phyloP scores from a whole-genome alignment of 257 asterid genomes.

The Ligustrum vulgare region DNA sequence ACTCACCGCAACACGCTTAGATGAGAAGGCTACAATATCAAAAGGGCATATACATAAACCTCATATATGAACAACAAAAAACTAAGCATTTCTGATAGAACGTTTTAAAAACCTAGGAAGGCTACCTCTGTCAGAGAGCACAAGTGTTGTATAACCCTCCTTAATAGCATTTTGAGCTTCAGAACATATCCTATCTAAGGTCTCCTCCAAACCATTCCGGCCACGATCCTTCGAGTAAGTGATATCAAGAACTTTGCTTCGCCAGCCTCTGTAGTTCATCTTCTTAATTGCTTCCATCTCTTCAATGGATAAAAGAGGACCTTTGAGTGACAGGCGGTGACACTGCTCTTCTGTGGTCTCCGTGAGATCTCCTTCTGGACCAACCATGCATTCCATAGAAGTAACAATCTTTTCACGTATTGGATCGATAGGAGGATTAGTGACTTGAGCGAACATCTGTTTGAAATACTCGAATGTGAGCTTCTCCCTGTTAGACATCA shows the following conservation, averaged over 20 bases:
- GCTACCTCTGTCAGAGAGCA: conserved; percentile 95
- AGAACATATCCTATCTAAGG: conserved; percentile 79
- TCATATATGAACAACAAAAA: neutral
- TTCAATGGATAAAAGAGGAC: conserved; percentile 78
- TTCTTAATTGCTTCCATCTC: conserved; percentile 92
- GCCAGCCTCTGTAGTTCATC: conserved; percentile 94
- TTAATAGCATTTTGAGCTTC: conserved; percentile 87
- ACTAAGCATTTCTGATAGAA: neutral
- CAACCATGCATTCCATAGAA: conserved; percentile 97
- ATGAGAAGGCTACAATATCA: conserved; percentile 67
- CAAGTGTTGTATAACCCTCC: conserved; percentile 84
- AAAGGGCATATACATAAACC: conserved; percentile 7
- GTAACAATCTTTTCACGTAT: conserved; percentile 98
- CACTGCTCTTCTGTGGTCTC: conserved; percentile 98
- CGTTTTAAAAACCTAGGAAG: neutral
- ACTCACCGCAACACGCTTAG: conserved; percentile 83
- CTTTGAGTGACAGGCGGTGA: conserved; percentile 89
- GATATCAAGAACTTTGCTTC: conserved; percentile 85
- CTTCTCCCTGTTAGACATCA: conserved; percentile 95
- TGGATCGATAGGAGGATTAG: conserved; percentile 98
- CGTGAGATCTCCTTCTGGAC: conserved; percentile 99
- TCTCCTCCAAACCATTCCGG: conserved; percentile 86
- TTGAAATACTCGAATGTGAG: conserved; percentile 91
- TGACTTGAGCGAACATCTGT: conserved; percentile 99
- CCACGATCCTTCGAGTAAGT: conserved; percentile 74